Conservation (phyloP, 2,329 filamentous ascomycete genomes). For the Penicillium sp. region DNA sequence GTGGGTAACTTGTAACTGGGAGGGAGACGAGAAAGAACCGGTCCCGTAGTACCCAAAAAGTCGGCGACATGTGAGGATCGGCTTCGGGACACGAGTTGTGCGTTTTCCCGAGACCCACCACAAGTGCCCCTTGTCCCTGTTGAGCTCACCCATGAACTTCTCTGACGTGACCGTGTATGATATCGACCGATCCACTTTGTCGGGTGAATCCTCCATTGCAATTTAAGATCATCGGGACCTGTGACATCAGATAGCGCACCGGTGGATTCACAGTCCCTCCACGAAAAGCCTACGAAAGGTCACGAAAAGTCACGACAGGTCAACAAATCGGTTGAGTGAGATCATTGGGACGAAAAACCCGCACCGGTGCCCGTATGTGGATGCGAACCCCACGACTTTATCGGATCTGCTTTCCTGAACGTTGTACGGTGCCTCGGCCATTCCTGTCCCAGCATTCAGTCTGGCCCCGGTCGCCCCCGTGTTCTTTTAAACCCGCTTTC, state of each 20-base stretch:
- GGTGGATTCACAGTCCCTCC: slow-evolving; percentile 8
- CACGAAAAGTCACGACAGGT: too few relatives aligned
- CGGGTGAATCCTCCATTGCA: slow-evolving; percentile 7
- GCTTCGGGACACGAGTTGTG: slow-evolving; percentile 5
- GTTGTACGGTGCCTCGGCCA: slow-evolving; percentile 30
- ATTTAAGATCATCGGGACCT: background rate
- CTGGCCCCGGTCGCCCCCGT: slow-evolving; percentile 17
- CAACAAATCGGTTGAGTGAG: background rate
- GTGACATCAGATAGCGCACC: slow-evolving; percentile 17
- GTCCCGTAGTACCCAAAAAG: background rate
- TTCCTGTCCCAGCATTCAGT: slow-evolving; percentile 19
- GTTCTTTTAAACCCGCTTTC: slow-evolving; percentile 18
- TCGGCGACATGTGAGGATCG: slow-evolving; percentile 13
- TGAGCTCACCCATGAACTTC: slow-evolving; percentile 11
- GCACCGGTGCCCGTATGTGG: slow-evolving; percentile 5
- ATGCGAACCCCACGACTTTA: slow-evolving; percentile 16
- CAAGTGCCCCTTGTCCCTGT: slow-evolving; percentile 15
- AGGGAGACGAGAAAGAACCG: slow-evolving; percentile 13
- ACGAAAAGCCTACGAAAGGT: background rate
- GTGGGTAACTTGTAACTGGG: background rate
- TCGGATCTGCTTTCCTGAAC: slow-evolving; percentile 26
- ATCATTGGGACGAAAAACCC: slow-evolving; percentile 9
- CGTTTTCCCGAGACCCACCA: background rate
- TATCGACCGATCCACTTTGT: slow-evolving; percentile 14
- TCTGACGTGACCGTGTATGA: slow-evolving; percentile 18